Conservation (phyloP, 352 stramenopile genomes). For the Pythium aquatile region DNA sequence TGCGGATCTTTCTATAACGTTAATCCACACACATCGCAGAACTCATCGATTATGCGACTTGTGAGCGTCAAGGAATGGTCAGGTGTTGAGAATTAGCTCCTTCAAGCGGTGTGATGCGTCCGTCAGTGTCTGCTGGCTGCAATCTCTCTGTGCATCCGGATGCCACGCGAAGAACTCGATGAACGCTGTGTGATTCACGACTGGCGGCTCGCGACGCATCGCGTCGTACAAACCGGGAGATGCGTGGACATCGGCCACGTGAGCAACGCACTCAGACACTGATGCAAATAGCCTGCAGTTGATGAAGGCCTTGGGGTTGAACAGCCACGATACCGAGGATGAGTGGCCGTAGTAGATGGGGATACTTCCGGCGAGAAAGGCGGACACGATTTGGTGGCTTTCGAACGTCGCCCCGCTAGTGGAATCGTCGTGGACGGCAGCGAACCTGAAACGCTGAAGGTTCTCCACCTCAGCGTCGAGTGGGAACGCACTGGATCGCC, state of each 20-base stretch:
- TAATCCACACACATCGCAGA: no score
- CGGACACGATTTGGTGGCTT: neutral
- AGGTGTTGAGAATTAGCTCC: no score
- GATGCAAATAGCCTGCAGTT: conserved; percentile 32
- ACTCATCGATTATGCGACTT: no score
- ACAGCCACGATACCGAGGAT: conserved; percentile 28
- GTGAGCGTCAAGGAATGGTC: no score
- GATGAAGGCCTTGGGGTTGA: conserved; percentile 45
- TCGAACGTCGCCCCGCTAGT: no score
- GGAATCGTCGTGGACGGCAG: no score
- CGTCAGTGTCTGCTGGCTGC: no score
- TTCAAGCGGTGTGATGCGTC: no score
- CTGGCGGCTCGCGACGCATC: conserved; percentile 29
- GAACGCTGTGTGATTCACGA: conserved; percentile 31
- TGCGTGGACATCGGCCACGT: conserved; percentile 32
- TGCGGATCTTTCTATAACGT: no score
- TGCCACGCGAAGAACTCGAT: conserved; percentile 37
- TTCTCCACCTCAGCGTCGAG: no score
- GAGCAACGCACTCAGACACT: conserved; percentile 30
- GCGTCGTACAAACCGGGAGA: conserved; percentile 32
- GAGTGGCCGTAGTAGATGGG: conserved; percentile 49
- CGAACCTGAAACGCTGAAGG: no score
- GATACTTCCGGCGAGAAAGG: conserved; percentile 39
- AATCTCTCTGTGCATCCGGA: neutral
- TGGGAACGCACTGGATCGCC: no score